Evolutionary conservation across 2,329 filamentous ascomycete genomes (phyloP).

Genomic region (Fusarium sp.): DNA sequence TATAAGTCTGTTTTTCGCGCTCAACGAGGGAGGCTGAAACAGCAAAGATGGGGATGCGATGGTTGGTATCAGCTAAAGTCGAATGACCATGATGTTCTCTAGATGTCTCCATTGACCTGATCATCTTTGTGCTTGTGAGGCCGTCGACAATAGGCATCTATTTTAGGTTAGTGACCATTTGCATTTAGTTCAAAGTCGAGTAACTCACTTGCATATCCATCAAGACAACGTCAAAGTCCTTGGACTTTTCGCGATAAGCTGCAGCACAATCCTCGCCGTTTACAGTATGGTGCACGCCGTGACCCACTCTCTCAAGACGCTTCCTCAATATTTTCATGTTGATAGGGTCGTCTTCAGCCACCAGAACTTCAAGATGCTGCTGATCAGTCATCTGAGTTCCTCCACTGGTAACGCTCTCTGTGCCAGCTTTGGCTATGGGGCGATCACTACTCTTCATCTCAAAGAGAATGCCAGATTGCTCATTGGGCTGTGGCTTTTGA

Average conservation of each 20-base stretch:
- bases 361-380: constrained; percentile 70
- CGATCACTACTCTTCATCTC: constrained; percentile 51
- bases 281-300: constrained; percentile 77
- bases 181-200: neutral
- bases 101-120: constrained; percentile 76
- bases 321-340: constrained; percentile 87
- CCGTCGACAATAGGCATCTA: constrained; percentile 97
- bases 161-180: constrained; percentile 1
- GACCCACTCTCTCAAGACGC: constrained; percentile 79
- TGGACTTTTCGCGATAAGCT: constrained; percentile 72
- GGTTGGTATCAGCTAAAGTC: constrained; percentile 67
- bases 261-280: constrained; percentile 88
- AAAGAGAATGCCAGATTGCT: constrained; percentile 55
- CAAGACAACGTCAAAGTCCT: constrained; percentile 79
- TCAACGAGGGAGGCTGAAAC: constrained; percentile 87
- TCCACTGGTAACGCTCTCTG: constrained; percentile 45
- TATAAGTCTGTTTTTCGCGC: constrained; percentile 74
- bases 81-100: constrained; percentile 65
- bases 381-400: constrained; percentile 38
- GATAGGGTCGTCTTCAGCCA: constrained; percentile 90
- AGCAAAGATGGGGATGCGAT: constrained; percentile 83
- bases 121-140: constrained; percentile 84
- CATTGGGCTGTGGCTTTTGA: constrained; percentile 45
- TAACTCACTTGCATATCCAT: constrained; percentile 90
- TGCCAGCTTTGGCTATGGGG: constrained; percentile 12